Evolutionary conservation across 768 basidiomycete genomes (phyloP).

Genomic region (Mycena alexandri): DNA sequence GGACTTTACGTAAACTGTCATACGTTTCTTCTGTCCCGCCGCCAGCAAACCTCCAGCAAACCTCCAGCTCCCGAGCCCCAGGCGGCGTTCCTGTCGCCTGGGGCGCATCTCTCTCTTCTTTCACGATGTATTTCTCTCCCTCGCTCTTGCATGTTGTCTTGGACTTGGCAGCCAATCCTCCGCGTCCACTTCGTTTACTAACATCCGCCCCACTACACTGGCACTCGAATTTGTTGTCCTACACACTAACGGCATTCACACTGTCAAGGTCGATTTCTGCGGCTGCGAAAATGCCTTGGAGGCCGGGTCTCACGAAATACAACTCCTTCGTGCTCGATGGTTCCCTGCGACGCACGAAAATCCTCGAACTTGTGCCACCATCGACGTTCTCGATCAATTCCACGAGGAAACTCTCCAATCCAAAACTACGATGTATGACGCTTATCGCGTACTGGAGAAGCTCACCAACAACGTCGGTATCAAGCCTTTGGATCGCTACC

Average conservation of each 20-base stretch:
- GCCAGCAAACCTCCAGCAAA: no score
- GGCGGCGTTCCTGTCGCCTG: no score
- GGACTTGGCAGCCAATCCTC: no score
- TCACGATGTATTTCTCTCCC: no score
- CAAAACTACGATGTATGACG: slow-evolving; percentile 21
- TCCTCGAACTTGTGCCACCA: slow-evolving; percentile 7
- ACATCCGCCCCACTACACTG: no score
- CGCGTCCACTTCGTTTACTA: no score
- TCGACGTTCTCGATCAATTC: background rate
- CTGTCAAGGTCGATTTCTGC: slow-evolving; percentile 11
- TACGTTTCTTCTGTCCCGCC: no score
- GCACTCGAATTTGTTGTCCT: background rate
- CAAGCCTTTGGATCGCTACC: slow-evolving; percentile 28
- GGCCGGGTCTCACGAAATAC: background rate
- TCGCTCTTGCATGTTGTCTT: no score
- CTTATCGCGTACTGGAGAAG: slow-evolving; percentile 2
- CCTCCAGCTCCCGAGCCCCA: no score
- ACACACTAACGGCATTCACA: slow-evolving; percentile 8
- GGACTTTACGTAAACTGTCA: no score
- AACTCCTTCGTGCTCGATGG: slow-evolving; percentile 14
- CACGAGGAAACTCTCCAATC: background rate
- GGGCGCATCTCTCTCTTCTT: no score
- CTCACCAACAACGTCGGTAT: slow-evolving; percentile 16
- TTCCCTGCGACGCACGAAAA: slow-evolving; percentile 8
- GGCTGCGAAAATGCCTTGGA: background rate